Conservation (phyloP, 768 basidiomycete species). For the Lanmaoa rubissima region DNA sequence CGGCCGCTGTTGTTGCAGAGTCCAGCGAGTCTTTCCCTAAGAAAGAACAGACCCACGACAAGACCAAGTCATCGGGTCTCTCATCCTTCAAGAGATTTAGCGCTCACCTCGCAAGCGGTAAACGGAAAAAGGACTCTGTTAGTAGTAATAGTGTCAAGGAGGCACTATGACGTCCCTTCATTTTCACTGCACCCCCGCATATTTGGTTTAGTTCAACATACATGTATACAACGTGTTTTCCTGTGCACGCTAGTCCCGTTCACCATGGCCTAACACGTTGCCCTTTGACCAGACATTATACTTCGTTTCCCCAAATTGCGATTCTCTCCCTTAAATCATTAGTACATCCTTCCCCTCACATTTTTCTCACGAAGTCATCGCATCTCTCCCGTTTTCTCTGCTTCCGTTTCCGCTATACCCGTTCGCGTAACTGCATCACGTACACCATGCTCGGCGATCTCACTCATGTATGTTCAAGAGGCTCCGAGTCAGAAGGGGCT, state of each 20-base stretch:
- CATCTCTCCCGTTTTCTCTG: slow-evolving; percentile 9
- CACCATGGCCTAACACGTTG: slow-evolving; percentile 4
- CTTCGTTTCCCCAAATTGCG: slow-evolving; percentile 10
- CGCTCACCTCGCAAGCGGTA: slow-evolving; percentile 37
- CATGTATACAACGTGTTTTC: slow-evolving; percentile 21
- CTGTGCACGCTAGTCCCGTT: slow-evolving; percentile 18
- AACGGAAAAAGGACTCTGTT: slow-evolving; percentile 52
- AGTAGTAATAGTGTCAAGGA: slow-evolving; percentile 49
- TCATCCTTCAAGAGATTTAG: slow-evolving; percentile 58
- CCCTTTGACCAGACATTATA: slow-evolving; percentile 6
- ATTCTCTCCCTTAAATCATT: slow-evolving; percentile 10
- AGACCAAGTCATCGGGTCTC: slow-evolving; percentile 51
- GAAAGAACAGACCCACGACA: slow-evolving; percentile 45
- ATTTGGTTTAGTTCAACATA: slow-evolving; percentile 22
- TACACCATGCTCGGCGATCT: slow-evolving; percentile 26
- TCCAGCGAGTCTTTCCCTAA: slow-evolving; percentile 25
- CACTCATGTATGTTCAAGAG: slow-evolving; percentile 30
- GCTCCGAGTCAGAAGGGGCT: slow-evolving; percentile 3
- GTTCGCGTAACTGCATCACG: neutral
- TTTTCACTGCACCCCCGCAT: slow-evolving; percentile 4
- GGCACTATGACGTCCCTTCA: slow-evolving; percentile 21
- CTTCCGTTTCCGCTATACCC: slow-evolving; percentile 21
- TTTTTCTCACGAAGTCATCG: slow-evolving; percentile 14
- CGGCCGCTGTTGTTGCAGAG: slow-evolving; percentile 34
- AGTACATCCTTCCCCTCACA: slow-evolving; percentile 8